Conservation (phyloP, 139 green algal species). For the Coelastrella sp. region DNA sequence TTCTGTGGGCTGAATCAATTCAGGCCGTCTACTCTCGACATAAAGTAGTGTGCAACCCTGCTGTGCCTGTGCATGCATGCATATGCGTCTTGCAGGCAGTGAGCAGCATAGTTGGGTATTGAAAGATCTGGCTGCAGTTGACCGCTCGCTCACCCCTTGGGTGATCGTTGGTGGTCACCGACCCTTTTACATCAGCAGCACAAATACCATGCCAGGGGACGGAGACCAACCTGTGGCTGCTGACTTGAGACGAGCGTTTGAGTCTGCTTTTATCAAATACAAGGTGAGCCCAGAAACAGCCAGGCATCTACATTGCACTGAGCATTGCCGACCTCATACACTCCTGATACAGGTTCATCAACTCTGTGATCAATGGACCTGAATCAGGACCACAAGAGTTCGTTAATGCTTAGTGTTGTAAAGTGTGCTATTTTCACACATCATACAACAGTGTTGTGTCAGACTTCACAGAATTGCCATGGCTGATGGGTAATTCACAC, state of each 20-base stretch:
- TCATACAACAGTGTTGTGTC: not conserved
- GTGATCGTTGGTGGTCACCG: slow-evolving; percentile 78
- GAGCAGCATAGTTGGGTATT: slow-evolving; percentile 59
- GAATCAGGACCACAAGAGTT: no score
- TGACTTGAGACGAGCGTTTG: slow-evolving; percentile 52
- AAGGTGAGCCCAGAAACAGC: slow-evolving; percentile 26
- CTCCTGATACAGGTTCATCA: no score
- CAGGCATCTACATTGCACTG: not conserved
- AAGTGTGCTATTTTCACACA: not conserved
- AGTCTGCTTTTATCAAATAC: slow-evolving; percentile 58
- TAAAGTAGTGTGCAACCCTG: not conserved
- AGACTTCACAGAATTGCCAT: not conserved
- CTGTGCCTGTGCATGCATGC: not conserved
- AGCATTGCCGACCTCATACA: not conserved
- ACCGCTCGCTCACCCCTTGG: slow-evolving; percentile 74
- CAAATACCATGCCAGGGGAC: slow-evolving; percentile 40
- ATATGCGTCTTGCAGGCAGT: slow-evolving; percentile 32
- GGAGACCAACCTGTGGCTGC: slow-evolving; percentile 65
- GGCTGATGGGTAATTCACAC: not conserved
- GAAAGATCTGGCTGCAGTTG: slow-evolving; percentile 32
- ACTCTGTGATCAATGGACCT: no score
- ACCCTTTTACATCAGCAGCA: slow-evolving; percentile 70
- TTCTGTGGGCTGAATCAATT: no score
- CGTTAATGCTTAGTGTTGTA: not conserved
- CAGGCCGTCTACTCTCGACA: not conserved